A percentile compares a stretch with the other conserved stretches of the same genome.
Evolutionary conservation across 2,329 filamentous ascomycete species (phyloP).

Genomic region (Chaetomiaceae sp.): DNA sequence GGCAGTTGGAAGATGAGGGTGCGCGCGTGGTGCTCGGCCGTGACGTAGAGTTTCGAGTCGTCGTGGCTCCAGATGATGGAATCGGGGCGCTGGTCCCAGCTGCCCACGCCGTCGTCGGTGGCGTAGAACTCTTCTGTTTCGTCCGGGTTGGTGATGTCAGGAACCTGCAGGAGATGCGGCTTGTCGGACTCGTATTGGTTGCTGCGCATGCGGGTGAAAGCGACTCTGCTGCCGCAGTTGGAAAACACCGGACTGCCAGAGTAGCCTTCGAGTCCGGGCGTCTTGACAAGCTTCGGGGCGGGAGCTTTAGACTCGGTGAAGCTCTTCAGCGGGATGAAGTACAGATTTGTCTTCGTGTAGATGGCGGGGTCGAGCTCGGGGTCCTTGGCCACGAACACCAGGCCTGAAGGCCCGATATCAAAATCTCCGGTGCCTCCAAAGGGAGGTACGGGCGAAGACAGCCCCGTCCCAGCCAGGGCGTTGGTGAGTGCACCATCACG

Average conservation of each 20-base stretch:
- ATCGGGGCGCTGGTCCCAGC: constrained; percentile 55
- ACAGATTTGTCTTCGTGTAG: constrained; percentile 77
- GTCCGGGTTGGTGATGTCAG: constrained; percentile 51
- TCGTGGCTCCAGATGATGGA: constrained; percentile 51
- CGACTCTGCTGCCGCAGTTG: constrained; percentile 61
- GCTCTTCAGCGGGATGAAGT: constrained; percentile 59
- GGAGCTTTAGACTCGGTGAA: constrained; percentile 51
- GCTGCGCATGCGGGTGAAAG: constrained; percentile 72
- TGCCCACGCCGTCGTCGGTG: constrained; percentile 55
- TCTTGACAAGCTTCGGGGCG: constrained; percentile 48
- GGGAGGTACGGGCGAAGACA: constrained; percentile 65
- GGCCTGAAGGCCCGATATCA: constrained; percentile 59
- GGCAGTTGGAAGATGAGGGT: constrained; percentile 57
- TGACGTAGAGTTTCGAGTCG: constrained; percentile 61
- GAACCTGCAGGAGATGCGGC: constrained; percentile 58
- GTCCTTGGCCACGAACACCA: constrained; percentile 72
- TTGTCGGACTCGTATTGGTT: constrained; percentile 78
- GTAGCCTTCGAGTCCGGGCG: constrained; percentile 57
- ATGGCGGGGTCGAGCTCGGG: constrained; percentile 63
- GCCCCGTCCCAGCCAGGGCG: constrained; percentile 51
- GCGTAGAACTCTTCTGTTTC: constrained; percentile 56
- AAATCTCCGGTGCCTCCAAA: constrained; percentile 80
- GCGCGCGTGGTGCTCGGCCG: constrained; percentile 63
- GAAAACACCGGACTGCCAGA: constrained; percentile 65
- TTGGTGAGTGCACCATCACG: constrained; percentile 48